Evolutionary conservation across 2,329 filamentous ascomycete species (phyloP).

Genomic region (Zalaria obscura): DNA sequence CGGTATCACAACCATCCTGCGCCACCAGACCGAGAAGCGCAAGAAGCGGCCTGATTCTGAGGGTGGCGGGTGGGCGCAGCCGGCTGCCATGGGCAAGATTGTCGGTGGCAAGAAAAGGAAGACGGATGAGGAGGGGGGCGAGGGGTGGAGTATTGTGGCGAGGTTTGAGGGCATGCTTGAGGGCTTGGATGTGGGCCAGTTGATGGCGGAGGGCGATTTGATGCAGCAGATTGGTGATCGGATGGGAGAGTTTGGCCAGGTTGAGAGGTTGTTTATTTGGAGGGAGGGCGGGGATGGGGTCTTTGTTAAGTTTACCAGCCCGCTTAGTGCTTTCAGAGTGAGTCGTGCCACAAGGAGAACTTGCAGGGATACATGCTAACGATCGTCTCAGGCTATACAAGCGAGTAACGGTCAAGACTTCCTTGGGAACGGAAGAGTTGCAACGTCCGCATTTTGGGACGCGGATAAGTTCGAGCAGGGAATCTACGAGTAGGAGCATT

Average conservation of each 20-base stretch:
- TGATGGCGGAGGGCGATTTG: slow-evolving; percentile 55
- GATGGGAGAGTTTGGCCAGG: slow-evolving; percentile 49
- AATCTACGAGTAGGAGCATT: slow-evolving; percentile 25
- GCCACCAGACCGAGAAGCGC: slow-evolving; percentile 72
- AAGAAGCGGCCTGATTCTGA: slow-evolving; percentile 67
- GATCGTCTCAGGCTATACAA: slow-evolving; percentile 57
- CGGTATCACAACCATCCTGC: slow-evolving; percentile 74
- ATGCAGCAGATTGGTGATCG: slow-evolving; percentile 94
- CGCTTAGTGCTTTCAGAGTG: slow-evolving; percentile 71
- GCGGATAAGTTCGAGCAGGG: slow-evolving; percentile 67
- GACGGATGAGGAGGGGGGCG: slow-evolving; percentile 19
- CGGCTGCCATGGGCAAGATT: slow-evolving; percentile 59
- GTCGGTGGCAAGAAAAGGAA: slow-evolving; percentile 56
- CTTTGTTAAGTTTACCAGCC: slow-evolving; percentile 85
- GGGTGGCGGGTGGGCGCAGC: slow-evolving; percentile 62
- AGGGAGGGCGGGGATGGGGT: slow-evolving; percentile 44
- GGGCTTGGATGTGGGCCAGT: slow-evolving; percentile 65
- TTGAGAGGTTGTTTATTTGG: slow-evolving; percentile 33
- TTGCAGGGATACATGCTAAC: slow-evolving; percentile 4
- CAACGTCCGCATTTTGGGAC: slow-evolving; percentile 72
- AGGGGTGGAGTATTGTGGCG: slow-evolving; percentile 52
- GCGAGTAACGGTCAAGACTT: slow-evolving; percentile 79
- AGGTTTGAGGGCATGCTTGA: slow-evolving; percentile 76
- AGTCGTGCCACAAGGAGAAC: slow-evolving; percentile 20
- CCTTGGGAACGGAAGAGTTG: slow-evolving; percentile 56